phyloP scores from a whole-genome alignment of 306 rosid genomes.

The Cercis canadensis region DNA sequence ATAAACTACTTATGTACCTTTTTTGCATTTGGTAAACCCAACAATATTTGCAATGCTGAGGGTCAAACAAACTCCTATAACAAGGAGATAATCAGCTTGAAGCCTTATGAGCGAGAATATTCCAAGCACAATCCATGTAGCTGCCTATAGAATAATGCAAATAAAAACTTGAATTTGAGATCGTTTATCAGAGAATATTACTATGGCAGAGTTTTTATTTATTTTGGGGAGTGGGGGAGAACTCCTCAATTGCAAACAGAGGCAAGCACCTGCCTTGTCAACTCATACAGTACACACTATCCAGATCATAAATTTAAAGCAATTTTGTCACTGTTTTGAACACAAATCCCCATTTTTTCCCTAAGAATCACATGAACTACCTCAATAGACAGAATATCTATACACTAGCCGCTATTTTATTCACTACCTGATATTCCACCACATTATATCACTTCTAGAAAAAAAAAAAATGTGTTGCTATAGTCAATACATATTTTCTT shows the following conservation, averaged over 20 bases:
- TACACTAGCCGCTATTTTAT: background rate
- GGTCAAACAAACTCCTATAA: conserved; percentile 96
- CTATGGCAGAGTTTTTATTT: background rate
- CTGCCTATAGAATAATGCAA: conserved; percentile 59
- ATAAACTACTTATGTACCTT: conserved; percentile 60
- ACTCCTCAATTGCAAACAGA: background rate
- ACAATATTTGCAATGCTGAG: conserved; percentile 91
- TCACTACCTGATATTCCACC: background rate
- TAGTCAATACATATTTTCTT: conserved; percentile 45
- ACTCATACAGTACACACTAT: background rate
- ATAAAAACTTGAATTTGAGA: conserved; percentile 8
- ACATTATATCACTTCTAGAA: background rate
- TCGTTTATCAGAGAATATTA: background rate
- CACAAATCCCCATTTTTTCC: too few relatives aligned
- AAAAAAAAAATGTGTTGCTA: background rate
- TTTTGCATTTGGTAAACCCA: conserved; percentile 96
- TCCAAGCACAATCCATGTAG: conserved; percentile 77
- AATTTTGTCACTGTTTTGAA: background rate
- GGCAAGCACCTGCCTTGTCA: background rate
- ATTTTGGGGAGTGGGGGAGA: background rate
- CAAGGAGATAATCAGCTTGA: conserved; percentile 98
- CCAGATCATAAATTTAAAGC: background rate
- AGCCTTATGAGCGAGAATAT: conserved; percentile 93
- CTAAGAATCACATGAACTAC: too few relatives aligned
- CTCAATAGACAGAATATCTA: background rate